Base-by-base conservation (phyloP, 1,284 basidiomycete species). In the Malassezia dermatis region DNA sequence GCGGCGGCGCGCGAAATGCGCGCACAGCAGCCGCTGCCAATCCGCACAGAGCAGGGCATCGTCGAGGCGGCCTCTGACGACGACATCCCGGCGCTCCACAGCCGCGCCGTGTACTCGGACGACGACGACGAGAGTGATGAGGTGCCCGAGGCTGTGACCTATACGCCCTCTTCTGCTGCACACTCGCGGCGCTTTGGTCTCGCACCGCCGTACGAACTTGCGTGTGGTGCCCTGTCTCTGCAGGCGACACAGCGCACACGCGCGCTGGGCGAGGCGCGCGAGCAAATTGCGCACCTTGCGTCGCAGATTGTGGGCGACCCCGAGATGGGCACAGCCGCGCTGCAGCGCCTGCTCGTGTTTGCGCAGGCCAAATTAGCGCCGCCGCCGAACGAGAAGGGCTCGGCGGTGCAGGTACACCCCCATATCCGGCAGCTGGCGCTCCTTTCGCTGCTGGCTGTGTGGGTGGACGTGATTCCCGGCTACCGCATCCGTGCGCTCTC, bases 401-500 rank as follows among this genome's bases (percentile, higher is more conserved):
- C 27, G 23, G 39, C 45, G 12, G 23, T 66, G 4, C 46, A 43
- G 8, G 90, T 96, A 57, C 89, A 95, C 63, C 76, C 80, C 32
- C 78, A 86, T 24, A 86, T 98, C 62, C 84, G 93, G 52, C 88
- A 86, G 74, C 78, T 95, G 35, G 86, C 93, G 4, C 81, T 94
- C 49, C 78, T 96, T 31, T 94, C 89, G 13, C 85, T 95, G 70
- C 80, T 96, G 24, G 88, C 91, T 10, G 87, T 98, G 13, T 95
- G 89, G 80, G 89, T 89, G 69, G 94, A 99, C 74, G 82, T 98
- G 59, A 83, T 96, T 43, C 94, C 94, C 26, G 78, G 78, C 7
- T 81, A 81, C 63, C 75, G 80, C 28, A 95, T 99, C 71, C 86
- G 94, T 49, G 77, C 84, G 13, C 79, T 99, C 30, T 89, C 88